Base-by-base conservation (phyloP, 495 filamentous ascomycete genomes). In the Xylaria flabelliformis region DNA sequence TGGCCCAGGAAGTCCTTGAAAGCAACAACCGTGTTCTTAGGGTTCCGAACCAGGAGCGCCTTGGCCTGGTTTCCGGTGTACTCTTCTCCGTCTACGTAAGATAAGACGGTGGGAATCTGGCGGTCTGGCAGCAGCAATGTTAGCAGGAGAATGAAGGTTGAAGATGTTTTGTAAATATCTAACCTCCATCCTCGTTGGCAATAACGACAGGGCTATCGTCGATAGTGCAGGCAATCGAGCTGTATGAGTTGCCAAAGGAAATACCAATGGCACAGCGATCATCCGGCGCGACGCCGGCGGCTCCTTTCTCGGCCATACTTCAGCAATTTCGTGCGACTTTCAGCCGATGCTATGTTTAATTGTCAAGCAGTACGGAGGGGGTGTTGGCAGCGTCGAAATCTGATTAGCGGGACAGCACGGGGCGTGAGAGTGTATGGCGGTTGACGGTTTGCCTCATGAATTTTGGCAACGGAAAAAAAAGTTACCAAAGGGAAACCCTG, bases 171-270 rank as follows among this genome's bases (percentile, higher is more conserved):
- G 9, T 5, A 4, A 3, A 34, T 34, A 41, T 34, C 91, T 80
- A 79, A 96, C 94, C 94, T 88, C 96, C 96, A 83, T 98, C 96
- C 83, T 99, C 97, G 83, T 99, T 98, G 71, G 97, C 96, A 82
- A 99, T 98, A 76, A 99, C 95, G 80, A 97, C 94, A 73, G 94
- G 91, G 84, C 95, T 97, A 82, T 95, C 95, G 76, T 98, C 96
- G 56, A 91, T 88, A 42, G 94, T 94, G 78, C 90, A 92, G 74
- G 95, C 96, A 84, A 99, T 98, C 65, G 94, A 97, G 84, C 95
- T 97, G 88, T 94, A 96, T 63, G 93, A 93, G 84, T 99, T 99
- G 82, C 96, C 97, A 86, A 98, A 98, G 64, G 94, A 93, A 81
- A 99, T 94, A 82, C 96, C 96, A 83, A 99, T 99, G 76, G 92